These are phyloP conservation scores for Kalmanozyma brasiliensis DNA, from an alignment of 1,284 basidiomycete genomes.

Conservation along the genomic window DNA sequence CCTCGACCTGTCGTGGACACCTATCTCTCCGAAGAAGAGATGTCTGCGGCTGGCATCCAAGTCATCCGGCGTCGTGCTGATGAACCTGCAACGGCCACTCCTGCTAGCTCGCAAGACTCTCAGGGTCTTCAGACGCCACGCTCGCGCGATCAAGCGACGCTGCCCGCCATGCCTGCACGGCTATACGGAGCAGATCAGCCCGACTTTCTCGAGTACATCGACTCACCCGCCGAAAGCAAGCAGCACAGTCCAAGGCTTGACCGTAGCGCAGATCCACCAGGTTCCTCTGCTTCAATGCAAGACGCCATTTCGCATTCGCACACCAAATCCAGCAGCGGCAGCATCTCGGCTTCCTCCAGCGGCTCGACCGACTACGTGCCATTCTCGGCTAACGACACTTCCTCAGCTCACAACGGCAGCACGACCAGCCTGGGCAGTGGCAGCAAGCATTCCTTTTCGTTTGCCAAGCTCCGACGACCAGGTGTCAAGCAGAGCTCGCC, in stretches of 20 bases:
- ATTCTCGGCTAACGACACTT: conserved; percentile 14
- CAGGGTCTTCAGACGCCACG: conserved; percentile 9
- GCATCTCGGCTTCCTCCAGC: conserved; percentile 17
- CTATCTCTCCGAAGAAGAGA: conserved; percentile 41
- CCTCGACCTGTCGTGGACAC: conserved; percentile 25
- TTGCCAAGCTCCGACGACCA: conserved; percentile 21
- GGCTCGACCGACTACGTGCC: conserved; percentile 31
- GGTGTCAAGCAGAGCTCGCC: conserved; percentile 17
- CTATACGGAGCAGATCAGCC: conserved; percentile 41
- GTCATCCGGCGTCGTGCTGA: conserved; percentile 40
- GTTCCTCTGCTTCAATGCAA: conserved; percentile 14
- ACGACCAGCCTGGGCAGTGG: conserved; percentile 26
- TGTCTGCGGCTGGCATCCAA: conserved; percentile 47
- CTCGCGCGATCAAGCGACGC: background rate
- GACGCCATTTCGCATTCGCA: conserved; percentile 21
- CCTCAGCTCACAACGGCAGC: conserved; percentile 30
- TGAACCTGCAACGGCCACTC: conserved; percentile 4
- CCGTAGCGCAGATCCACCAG: conserved; percentile 14
- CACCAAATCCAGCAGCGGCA: conserved; percentile 32
- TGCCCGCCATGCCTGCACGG: conserved; percentile 22
- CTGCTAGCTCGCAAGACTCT: conserved; percentile 10
- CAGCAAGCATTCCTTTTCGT: conserved; percentile 35
- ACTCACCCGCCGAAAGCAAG: conserved; percentile 28
- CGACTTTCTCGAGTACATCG: conserved; percentile 47
- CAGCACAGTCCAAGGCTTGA: conserved; percentile 22